phyloP scores from a whole-genome alignment of 257 asterid genomes.

The Buddleja alternifolia region DNA sequence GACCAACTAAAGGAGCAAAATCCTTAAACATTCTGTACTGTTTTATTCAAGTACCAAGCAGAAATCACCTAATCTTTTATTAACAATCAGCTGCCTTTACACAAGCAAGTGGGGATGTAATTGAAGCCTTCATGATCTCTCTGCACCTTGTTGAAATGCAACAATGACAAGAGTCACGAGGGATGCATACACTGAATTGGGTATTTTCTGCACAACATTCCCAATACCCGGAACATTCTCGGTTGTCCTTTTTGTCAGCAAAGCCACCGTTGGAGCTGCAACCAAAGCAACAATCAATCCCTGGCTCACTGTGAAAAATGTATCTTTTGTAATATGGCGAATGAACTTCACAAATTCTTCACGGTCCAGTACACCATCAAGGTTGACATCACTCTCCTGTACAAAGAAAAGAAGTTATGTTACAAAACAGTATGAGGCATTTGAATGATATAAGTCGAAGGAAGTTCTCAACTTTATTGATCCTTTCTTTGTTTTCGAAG shows the following conservation, averaged over 20 bases:
- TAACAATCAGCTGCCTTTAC: conserved; percentile 22
- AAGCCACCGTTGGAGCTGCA: conserved; percentile 85
- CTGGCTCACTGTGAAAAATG: conserved; percentile 69
- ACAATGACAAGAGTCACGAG: conserved; percentile 73
- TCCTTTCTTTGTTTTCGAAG: too few species aligned
- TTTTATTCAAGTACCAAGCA: conserved; percentile 24
- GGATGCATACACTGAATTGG: conserved; percentile 77
- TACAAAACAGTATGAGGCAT: background rate
- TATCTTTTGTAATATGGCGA: conserved; percentile 59
- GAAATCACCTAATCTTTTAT: conserved; percentile 3
- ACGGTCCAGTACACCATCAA: conserved; percentile 80
- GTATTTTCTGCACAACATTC: conserved; percentile 77
- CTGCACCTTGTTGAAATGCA: conserved; percentile 62
- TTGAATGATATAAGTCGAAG: too few species aligned
- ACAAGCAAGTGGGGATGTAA: conserved; percentile 26
- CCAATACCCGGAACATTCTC: conserved; percentile 92
- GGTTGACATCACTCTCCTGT: conserved; percentile 79
- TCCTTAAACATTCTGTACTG: conserved; percentile 20
- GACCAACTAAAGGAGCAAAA: background rate
- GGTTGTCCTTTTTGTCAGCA: conserved; percentile 74
- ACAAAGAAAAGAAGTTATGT: background rate
- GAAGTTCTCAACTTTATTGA: too few species aligned
- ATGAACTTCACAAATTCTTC: conserved; percentile 75
- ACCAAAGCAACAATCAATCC: conserved; percentile 77
- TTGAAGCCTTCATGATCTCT: conserved; percentile 36